Evolutionary conservation across 345 rosid species (phyloP), one percentile per base, ranked within the genome.

Genomic region (Clarkia xantiana): DNA sequence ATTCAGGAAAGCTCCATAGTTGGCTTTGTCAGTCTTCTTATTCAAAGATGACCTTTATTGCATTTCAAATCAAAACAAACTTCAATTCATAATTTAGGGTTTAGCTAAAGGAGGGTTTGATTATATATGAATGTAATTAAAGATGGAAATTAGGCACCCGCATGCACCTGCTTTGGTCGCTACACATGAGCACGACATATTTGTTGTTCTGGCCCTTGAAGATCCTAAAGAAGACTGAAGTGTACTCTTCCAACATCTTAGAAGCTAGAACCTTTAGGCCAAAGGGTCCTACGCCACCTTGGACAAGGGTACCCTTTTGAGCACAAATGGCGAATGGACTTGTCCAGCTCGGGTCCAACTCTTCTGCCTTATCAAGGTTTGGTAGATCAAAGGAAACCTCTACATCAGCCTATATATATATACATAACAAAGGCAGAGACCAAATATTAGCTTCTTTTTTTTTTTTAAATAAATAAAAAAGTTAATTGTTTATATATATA

Each of bases 111-210:
- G 15, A 4, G 10, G 25, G 25, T 19, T 16, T 19, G 2, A 2
- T 18, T 18, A 14, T n/a, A 1, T 29, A 17, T 9, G 1, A 15
- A 18, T 10, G 7, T 3, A 14, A 11, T 14, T 1, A 13, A 46
- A 12, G 11, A n/a, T n/a, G n/a, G n/a, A n/a, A n/a, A n/a, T n/a
- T n/a, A n/a, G n/a, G n/a, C n/a, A n/a, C n/a, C n/a, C n/a, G n/a
- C n/a, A n/a, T n/a, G n/a, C n/a, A n/a, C 82, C 80, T 80, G 81
- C 76, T 76, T 57, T 81, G 91, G 74, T 87, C 94, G 63, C 91
- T 77, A 62, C 94, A 87, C 88, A 87, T 79, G 34, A 83, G 75
- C 58, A 84, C 91, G 11, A 66, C 79, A 62, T 63, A 54, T 45
- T 72, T 17, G 38, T 18, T 79, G 45, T 57, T 40, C 3, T 45